Conservation (phyloP, 2,329 filamentous ascomycete genomes). For the Emydomyces testavorans region DNA sequence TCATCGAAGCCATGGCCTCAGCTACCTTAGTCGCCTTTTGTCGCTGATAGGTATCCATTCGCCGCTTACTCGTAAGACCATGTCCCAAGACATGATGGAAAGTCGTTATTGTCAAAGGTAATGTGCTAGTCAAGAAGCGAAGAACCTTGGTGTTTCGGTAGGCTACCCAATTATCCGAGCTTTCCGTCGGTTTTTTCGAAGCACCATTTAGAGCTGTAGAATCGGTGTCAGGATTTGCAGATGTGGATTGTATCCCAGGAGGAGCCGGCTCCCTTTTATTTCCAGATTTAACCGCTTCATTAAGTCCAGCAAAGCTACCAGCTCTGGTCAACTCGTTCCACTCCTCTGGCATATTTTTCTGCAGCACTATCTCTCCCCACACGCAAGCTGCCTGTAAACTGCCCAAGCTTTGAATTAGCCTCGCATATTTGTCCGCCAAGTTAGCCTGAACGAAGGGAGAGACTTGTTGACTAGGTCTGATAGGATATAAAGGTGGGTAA, state of each 20-base stretch:
- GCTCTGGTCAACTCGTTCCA: constrained; percentile 41
- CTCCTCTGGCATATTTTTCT: constrained; percentile 57
- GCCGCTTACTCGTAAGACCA: constrained; percentile 62
- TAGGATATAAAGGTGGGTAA: constrained; percentile 50
- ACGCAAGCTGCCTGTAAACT: constrained; percentile 67
- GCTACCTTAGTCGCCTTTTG: constrained; percentile 52
- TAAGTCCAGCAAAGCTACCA: constrained; percentile 27
- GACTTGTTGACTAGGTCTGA: constrained; percentile 48
- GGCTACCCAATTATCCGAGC: constrained; percentile 27
- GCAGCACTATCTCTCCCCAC: constrained; percentile 70
- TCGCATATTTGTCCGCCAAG: constrained; percentile 68
- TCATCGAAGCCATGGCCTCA: constrained; percentile 58
- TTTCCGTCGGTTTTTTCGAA: constrained; percentile 2
- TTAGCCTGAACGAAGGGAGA: constrained; percentile 66
- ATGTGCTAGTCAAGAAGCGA: constrained; percentile 62
- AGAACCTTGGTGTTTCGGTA: constrained; percentile 71
- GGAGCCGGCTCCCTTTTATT: not conserved
- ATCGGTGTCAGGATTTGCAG: constrained; percentile 12
- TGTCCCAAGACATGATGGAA: constrained; percentile 81
- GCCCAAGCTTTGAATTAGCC: constrained; percentile 63
- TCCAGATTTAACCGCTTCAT: constrained; percentile 2
- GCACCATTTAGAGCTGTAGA: not conserved
- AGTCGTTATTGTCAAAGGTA: constrained; percentile 67
- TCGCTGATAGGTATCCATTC: constrained; percentile 52
- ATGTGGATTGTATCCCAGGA: not conserved